Base-by-base conservation (phyloP, 345 rosid genomes). In the Syzygium oleosum region DNA sequence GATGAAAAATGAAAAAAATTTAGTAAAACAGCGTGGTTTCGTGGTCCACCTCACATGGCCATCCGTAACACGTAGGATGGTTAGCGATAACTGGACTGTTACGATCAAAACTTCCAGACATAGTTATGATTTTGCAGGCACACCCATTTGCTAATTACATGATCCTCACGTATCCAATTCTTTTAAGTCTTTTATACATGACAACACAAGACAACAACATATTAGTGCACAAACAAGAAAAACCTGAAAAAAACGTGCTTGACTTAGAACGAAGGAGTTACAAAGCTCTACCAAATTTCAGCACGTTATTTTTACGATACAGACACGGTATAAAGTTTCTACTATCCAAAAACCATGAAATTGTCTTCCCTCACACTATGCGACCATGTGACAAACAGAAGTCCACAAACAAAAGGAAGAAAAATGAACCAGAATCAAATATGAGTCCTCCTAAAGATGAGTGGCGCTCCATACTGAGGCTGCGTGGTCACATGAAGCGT, bases 391-490 rank as follows among this genome's bases (percentile, higher is more conserved):
- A 19, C 80, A 73, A 73, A 73, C 49, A 19, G 80, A 73, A 73
- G 80, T 73, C 80, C 49, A 34, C 23, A 1, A 68, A 68, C 78
- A 34, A 73, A 61, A 61, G 68, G 9, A 61, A 61, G 68, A 13
- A 61, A 34, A 34, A 34, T 73, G 80, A 73, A 34, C 43, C 80
- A 34, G 80, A 19, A 17, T 73, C 80, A 73, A 73, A 38, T n/a
- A 34, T 58, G 31, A 59, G 90, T 91, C 91, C 89, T 93, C 51
- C 77, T 89, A 43, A 97, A 89, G 65, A 97, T 89, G 29, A 96
- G 87, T 51, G 91, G 98, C 14, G 95, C 93, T 68, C 98, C 98
- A n/a, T 93, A 84, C 87, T 93, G 96, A 65, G 98, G 98, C 86
- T 93, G 93, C 90, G 90, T 27, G 83, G 89, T 92, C 77, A 94